Conservation (phyloP, 306 rosid genomes). For the Senna siamea region DNA sequence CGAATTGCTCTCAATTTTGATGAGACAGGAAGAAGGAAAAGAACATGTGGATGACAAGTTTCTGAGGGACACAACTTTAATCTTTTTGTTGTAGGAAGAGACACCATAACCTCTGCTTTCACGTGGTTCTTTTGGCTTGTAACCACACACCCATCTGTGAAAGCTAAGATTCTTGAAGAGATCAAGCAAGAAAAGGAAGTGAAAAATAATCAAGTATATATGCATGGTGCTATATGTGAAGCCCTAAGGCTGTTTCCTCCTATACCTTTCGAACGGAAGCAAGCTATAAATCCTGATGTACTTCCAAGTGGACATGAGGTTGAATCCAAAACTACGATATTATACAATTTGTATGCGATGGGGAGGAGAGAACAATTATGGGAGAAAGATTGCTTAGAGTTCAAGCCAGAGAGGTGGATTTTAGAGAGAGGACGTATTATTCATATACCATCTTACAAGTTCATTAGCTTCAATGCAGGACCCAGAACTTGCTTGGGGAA, state of each 20-base stretch:
- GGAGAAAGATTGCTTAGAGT: constrained; percentile 10
- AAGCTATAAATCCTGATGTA: neutral
- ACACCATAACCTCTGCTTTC: constrained; percentile 5
- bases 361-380: neutral
- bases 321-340: neutral
- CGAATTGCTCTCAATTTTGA: neutral
- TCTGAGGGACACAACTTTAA: constrained; percentile 11
- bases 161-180: constrained; percentile 43
- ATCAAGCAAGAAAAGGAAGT: neutral
- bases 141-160: constrained; percentile 34
- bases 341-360: neutral
- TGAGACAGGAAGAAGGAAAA: neutral
- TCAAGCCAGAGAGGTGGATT: constrained; percentile 15
- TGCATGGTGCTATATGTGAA: constrained; percentile 8
- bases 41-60: neutral
- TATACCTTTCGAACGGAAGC: neutral
- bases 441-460: neutral
- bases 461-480: neutral
- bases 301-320: constrained; percentile 10
- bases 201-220: neutral
- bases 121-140: constrained; percentile 18
- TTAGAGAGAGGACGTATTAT: neutral
- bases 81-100: constrained; percentile 16
- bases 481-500: constrained; percentile 7
- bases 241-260: neutral